Percentiles rank a stretch among this genome's conserved stretches.
phyloP scores from a whole-genome alignment of 805 yeast genomes.

The Teunomyces tritomae region DNA sequence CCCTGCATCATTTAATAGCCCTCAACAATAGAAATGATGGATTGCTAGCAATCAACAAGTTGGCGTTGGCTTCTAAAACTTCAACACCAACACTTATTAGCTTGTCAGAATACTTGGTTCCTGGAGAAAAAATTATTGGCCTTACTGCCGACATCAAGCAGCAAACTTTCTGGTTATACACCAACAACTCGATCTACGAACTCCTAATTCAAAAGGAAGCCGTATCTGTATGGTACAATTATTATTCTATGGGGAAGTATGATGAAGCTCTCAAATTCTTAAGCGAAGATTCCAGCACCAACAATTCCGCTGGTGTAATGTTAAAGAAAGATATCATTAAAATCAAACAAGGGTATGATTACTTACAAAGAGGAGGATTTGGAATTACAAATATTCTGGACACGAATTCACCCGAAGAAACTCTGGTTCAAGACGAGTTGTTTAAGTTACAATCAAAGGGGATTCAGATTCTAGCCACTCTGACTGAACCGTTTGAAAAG shows the following conservation, averaged over 20 bases:
- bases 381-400: slow-evolving; percentile 19
- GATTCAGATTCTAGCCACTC: slow-evolving; percentile 50
- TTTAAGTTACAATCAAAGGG: slow-evolving; percentile 40
- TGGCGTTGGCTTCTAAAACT: slow-evolving; percentile 15
- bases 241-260: slow-evolving; percentile 45
- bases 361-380: slow-evolving; percentile 32
- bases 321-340: slow-evolving; percentile 45
- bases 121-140: slow-evolving; percentile 19
- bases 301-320: slow-evolving; percentile 6
- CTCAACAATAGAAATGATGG: slow-evolving; percentile 14
- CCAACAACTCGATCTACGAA: slow-evolving; percentile 63
- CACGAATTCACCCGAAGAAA: background rate
- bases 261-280: slow-evolving; percentile 11
- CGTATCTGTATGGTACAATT: slow-evolving; percentile 65
- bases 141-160: slow-evolving; percentile 27
- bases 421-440: slow-evolving; percentile 7
- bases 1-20: slow-evolving; percentile 31
- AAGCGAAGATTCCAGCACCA: slow-evolving; percentile 1
- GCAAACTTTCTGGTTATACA: slow-evolving; percentile 75
- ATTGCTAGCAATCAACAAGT: slow-evolving; percentile 28
- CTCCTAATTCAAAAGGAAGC: slow-evolving; percentile 67
- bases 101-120: slow-evolving; percentile 4
- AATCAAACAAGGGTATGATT: slow-evolving; percentile 52
- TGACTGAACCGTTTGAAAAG: slow-evolving; percentile 66
- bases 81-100: slow-evolving; percentile 2